Evolutionary conservation across 257 asterid species (phyloP).

Genomic region (Plantago major): DNA sequence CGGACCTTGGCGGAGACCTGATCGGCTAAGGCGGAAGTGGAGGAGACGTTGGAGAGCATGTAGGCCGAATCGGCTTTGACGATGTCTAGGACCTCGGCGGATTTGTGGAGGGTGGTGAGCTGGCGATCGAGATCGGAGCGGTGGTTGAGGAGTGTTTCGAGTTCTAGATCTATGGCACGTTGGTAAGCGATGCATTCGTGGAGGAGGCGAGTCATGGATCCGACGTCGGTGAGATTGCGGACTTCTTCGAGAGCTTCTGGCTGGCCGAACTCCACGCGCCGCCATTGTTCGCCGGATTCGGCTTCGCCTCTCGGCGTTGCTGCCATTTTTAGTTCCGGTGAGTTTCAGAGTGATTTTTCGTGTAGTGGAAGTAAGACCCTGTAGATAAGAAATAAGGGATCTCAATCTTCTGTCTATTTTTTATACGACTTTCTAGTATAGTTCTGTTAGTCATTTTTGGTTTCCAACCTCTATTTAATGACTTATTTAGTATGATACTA

Average conservation of each 20-base stretch:
- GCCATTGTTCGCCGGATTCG: background rate
- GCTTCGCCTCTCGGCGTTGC: too few species aligned
- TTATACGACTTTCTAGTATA: too few species aligned
- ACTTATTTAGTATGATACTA: too few species aligned
- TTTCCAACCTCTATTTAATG: too few species aligned
- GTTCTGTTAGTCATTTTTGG: too few species aligned
- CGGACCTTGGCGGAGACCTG: slow-evolving; percentile 12
- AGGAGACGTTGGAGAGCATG: slow-evolving; percentile 66
- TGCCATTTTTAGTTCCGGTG: too few species aligned
- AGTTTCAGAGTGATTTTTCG: too few species aligned
- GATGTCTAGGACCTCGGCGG: slow-evolving; percentile 1
- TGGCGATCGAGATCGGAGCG: slow-evolving; percentile 75
- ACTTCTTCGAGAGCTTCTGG: slow-evolving; percentile 58
- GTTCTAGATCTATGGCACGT: slow-evolving; percentile 70
- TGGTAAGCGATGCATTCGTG: slow-evolving; percentile 94
- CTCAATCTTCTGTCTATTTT: too few species aligned
- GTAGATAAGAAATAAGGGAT: too few species aligned
- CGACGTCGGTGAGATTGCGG: slow-evolving; percentile 75
- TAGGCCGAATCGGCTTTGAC: slow-evolving; percentile 19
- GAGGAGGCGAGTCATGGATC: slow-evolving; percentile 85
- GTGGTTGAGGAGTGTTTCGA: slow-evolving; percentile 67
- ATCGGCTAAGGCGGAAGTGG: slow-evolving; percentile 43
- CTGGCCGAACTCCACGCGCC: slow-evolving; percentile 42
- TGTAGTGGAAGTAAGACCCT: too few species aligned
- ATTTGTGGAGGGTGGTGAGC: slow-evolving; percentile 62